Percentiles rank a stretch among this genome's conserved stretches.
phyloP scores from a whole-genome alignment of 2,329 filamentous ascomycete species.

The Atkinsonella hypoxylon region DNA sequence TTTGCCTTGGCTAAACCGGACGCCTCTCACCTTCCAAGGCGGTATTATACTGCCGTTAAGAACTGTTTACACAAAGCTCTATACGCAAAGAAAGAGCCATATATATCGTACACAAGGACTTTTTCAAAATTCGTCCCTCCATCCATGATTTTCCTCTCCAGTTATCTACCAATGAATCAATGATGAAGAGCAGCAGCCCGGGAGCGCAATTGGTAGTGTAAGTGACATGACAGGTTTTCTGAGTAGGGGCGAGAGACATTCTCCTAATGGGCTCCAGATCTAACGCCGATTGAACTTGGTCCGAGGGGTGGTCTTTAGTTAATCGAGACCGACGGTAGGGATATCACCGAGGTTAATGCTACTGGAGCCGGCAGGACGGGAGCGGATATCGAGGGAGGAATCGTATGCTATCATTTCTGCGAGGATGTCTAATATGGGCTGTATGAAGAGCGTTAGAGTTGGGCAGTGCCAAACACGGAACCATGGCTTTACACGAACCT shows the following conservation, averaged over 20 bases:
- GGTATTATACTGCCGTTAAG: slow-evolving; percentile 20
- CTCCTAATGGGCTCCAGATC: neutral
- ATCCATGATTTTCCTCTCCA: neutral
- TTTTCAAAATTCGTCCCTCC: slow-evolving; percentile 1
- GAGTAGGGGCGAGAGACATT: neutral
- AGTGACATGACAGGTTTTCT: neutral
- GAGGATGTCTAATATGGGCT: slow-evolving; percentile 89
- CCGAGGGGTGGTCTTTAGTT: slow-evolving; percentile 13
- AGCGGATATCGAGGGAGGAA: slow-evolving; percentile 52
- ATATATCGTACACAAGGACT: slow-evolving; percentile 27
- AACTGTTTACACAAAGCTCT: slow-evolving; percentile 31
- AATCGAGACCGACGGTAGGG: slow-evolving; percentile 43
- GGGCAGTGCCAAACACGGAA: neutral
- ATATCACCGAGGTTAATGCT: slow-evolving; percentile 35
- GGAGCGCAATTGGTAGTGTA: neutral
- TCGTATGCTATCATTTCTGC: slow-evolving; percentile 98
- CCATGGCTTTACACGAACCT: slow-evolving; percentile 40
- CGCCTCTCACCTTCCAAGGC: slow-evolving; percentile 17
- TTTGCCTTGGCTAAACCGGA: slow-evolving; percentile 13
- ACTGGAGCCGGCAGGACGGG: slow-evolving; percentile 20
- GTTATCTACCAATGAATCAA: neutral
- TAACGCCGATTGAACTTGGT: neutral
- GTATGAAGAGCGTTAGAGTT: slow-evolving; percentile 1
- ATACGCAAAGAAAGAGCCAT: slow-evolving; percentile 23
- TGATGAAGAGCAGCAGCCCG: neutral